These are phyloP conservation scores for Irpex lacteus DNA, from an alignment of 1,284 basidiomycete genomes.

Conservation along the genomic window DNA sequence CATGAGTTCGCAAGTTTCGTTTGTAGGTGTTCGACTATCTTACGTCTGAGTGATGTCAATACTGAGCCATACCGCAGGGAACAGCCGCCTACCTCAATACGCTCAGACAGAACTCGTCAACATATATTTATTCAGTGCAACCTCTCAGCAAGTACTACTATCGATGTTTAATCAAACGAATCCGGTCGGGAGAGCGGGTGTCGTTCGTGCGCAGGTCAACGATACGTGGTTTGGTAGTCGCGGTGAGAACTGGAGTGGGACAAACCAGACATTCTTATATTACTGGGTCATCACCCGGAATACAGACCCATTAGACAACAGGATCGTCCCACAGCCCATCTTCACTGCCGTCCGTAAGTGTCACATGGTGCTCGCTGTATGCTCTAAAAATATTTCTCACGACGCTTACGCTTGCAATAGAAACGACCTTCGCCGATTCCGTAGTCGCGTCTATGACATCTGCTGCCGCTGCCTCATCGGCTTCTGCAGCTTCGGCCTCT, in stretches of 20 bases:
- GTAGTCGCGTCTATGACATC: conserved; percentile 47
- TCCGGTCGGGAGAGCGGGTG: conserved; percentile 53
- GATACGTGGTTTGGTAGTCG: conserved; percentile 71
- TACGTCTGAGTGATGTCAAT: neutral
- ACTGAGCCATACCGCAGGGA: conserved; percentile 38
- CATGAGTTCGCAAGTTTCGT: conserved; percentile 71
- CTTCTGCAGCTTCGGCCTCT: conserved; percentile 31
- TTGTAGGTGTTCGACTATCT: conserved; percentile 4
- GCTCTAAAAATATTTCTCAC: conserved; percentile 10
- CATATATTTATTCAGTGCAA: conserved; percentile 69
- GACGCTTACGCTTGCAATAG: conserved; percentile 33
- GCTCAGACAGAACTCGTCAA: conserved; percentile 50
- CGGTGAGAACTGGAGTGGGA: conserved; percentile 49
- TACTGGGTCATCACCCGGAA: conserved; percentile 69
- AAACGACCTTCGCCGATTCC: conserved; percentile 70
- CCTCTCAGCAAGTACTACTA: conserved; percentile 50
- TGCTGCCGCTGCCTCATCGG: neutral
- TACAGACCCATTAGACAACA: conserved; percentile 48
- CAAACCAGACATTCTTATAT: conserved; percentile 59
- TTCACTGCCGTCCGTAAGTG: conserved; percentile 77
- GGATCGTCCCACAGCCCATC: conserved; percentile 59
- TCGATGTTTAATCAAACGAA: conserved; percentile 39
- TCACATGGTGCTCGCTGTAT: conserved; percentile 6
- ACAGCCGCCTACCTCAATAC: conserved; percentile 44
- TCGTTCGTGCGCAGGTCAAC: conserved; percentile 53